Evolutionary conservation across 2,329 filamentous ascomycete species (phyloP), one percentile per base, ranked within the genome.

Genomic region (Colletotrichum australisinense): DNA sequence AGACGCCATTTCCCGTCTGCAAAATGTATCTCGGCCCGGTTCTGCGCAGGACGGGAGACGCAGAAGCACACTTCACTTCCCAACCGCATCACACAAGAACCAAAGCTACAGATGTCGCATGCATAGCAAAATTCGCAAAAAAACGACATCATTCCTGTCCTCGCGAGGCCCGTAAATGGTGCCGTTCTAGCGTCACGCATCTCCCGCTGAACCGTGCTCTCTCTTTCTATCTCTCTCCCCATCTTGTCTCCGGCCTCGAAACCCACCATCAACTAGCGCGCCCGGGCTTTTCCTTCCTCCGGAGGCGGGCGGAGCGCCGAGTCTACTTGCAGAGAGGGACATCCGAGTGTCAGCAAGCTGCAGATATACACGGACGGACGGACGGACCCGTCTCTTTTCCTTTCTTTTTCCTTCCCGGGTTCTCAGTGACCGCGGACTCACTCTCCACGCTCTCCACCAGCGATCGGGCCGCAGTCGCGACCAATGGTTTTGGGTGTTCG

Each of bases 341-440:
- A 64, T 63, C 69, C 65, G 65, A 69, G 69, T 58, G 64, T 69
- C 63, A 42, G 38, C 58, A 30, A 68, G 49, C 28, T 68, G 69
- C 58, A 53, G 35, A 24, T n/a, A 9, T 30, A 26, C 30, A 35
- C 42, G 60, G 11, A 22, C 28, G 42, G 11, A 22, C 28, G 42
- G 42, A 24, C 9, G 9, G 26, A 30, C 24, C 7, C 26, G 9
- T 32, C 30, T 32, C 16, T 42, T 3, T 19, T 7, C 16, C 6
- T 8, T 19, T 42, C 3, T 7, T 16, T 16, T 2, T 42, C 7
- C 14, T 42, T 8, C 6, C 7, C 28, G 7, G 26, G 19, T n/a
- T 16, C 49, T 42, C 49, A 24, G 52, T 5, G 1, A 49, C 8
- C 8, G 42, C 6, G 7, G 38, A 42, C 38, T 3, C 0, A 7